phyloP scores from a whole-genome alignment of 2,329 filamentous ascomycete genomes.

The Fusarium nurragi region DNA sequence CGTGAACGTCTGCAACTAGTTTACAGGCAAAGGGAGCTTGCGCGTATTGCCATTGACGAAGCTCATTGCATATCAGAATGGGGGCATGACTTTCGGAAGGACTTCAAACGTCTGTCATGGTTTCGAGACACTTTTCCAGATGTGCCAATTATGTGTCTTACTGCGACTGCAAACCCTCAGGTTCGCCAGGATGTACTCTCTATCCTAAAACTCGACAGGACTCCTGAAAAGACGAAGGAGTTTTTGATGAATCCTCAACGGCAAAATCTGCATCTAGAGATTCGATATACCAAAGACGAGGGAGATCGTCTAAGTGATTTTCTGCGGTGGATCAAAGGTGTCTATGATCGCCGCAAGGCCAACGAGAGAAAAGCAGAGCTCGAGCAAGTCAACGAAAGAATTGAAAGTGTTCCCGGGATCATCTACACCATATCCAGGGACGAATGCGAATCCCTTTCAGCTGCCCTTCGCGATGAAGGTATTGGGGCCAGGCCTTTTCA shows the following conservation, averaged over 20 bases:
- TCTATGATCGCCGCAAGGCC: constrained; percentile 73
- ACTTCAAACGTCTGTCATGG: constrained; percentile 87
- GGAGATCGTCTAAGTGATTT: constrained; percentile 80
- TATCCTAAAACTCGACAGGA: constrained; percentile 73
- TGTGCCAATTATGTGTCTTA: constrained; percentile 91
- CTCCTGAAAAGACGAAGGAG: constrained; percentile 67
- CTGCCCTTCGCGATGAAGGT: constrained; percentile 71
- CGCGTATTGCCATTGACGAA: constrained; percentile 89
- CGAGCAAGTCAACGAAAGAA: constrained; percentile 60
- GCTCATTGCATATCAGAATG: constrained; percentile 98
- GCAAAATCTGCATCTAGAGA: constrained; percentile 89
- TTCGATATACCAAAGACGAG: constrained; percentile 82
- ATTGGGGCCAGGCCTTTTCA: constrained; percentile 80
- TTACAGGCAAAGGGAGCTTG: constrained; percentile 83
- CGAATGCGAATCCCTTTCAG: constrained; percentile 77
- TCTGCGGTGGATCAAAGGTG: constrained; percentile 76
- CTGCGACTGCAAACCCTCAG: constrained; percentile 84
- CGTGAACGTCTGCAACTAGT: constrained; percentile 77
- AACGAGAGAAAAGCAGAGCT: constrained; percentile 69
- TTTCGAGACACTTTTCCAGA: constrained; percentile 83
- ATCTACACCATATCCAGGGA: constrained; percentile 81
- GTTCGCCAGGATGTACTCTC: constrained; percentile 85
- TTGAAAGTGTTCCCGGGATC: constrained; percentile 76
- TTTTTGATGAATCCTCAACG: constrained; percentile 88
- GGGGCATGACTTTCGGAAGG: constrained; percentile 96